Base-by-base conservation (phyloP, 176 grass and related monocot species). In the Hordeum marinum region DNA sequence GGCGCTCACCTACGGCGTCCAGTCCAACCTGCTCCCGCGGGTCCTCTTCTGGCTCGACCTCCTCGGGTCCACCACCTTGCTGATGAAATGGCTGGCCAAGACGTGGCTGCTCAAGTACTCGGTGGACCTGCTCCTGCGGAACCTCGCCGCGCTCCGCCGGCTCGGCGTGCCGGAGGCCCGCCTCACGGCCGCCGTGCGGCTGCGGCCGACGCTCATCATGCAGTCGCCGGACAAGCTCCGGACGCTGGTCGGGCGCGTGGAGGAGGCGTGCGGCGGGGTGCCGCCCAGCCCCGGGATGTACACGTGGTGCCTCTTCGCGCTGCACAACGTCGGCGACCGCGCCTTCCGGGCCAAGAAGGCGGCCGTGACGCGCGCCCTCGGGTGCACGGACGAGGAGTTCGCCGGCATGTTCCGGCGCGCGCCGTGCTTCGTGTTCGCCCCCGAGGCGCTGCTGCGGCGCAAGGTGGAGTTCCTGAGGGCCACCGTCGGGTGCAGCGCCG, bases 391-490 rank as follows among this genome's bases (percentile, higher is more conserved):
- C 13, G 25, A 76, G 27, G 82, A 85, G 27, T 89, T 89, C 87
- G 82, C 62, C 37, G 69, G 69, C 77, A 89, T 89, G 88, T 85
- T 81, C 88, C 39, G 77, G 7, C 83, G 88, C 77, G 69, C 46
- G 62, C 88, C 83, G 8, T 76, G 83, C 82, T 81, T 89, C 77
- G 3, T 85, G 77, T 69, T 23, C 69, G 7, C 68, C n/a, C 78
- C 92, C 5, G 18, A 41, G 43, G 64, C 85, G 77, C 4, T 34
- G 63, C 46, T 92, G 48, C 79, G 37, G 8, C 24, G 23, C 32
- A 94, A 90, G 84, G 85, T 92, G 66, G 88, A 92, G 72, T 89
- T 97, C 61, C 84, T 92, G 11, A 20, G 29, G 41, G 81, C 21
- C 10, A 64, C 80, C 37, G 58, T 24, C 21, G 70, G 82, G 17